These are phyloP conservation scores for Harringtonia aguacate DNA, from an alignment of 2,329 filamentous ascomycete genomes.

Conservation along the genomic window DNA sequence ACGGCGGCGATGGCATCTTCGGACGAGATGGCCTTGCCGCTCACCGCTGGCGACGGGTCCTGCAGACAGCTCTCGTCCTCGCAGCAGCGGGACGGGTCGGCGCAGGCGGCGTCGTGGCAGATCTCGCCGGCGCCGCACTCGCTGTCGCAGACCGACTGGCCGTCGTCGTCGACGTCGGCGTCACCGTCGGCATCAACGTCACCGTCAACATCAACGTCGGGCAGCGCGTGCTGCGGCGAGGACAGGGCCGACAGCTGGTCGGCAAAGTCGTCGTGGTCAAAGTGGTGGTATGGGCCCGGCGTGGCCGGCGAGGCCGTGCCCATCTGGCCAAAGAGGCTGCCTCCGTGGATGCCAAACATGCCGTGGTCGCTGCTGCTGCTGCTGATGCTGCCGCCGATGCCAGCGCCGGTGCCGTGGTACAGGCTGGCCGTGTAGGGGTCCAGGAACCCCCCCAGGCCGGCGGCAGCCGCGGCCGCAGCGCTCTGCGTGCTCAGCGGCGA, in stretches of 20 bases:
- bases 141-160: slow-evolving; percentile 11
- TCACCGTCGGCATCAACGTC: too few species aligned
- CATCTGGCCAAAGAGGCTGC: background rate
- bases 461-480: background rate
- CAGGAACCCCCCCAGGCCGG: background rate
- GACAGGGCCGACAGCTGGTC: slow-evolving; percentile 10
- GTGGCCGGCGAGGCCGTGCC: background rate
- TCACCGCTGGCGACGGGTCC: background rate
- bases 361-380: background rate
- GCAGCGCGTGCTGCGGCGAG: slow-evolving; percentile 1
- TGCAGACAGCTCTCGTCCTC: slow-evolving; percentile 12
- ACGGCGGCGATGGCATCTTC: slow-evolving; percentile 13
- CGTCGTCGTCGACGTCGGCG: slow-evolving; percentile 2
- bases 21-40: background rate
- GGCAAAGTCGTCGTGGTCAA: slow-evolving; percentile 5
- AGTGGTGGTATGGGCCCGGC: background rate
- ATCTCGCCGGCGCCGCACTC: slow-evolving; percentile 11
- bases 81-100: slow-evolving; percentile 11
- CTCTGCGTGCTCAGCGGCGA: background rate
- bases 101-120: slow-evolving; percentile 12
- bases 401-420: background rate
- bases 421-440: background rate
- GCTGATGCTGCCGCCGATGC: background rate
- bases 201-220: too few species aligned
- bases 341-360: background rate